phyloP scores from a whole-genome alignment of 345 rosid species.

The Acer yangbiense region DNA sequence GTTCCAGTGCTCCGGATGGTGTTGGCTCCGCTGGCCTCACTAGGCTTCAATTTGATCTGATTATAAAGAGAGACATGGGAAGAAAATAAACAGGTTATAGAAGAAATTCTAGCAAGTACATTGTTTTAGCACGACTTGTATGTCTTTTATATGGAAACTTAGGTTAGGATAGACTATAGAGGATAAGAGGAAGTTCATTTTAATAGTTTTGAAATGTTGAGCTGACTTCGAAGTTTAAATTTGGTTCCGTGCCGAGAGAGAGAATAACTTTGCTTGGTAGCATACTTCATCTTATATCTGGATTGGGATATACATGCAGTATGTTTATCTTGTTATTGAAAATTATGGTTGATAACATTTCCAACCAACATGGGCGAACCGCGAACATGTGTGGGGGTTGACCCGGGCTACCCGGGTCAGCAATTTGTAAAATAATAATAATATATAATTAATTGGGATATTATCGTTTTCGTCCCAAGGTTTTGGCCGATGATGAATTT shows the following conservation, averaged over 20 bases:
- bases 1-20: slow-evolving; percentile 36
- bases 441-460: too few relatives aligned
- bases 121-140: neutral
- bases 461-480: too few relatives aligned
- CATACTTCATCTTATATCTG: neutral
- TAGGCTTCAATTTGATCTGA: slow-evolving; percentile 35
- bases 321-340: too few relatives aligned
- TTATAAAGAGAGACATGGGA: slow-evolving; percentile 41
- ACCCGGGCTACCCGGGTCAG: too few relatives aligned
- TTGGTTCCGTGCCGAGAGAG: slow-evolving; percentile 6
- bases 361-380: too few relatives aligned
- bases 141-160: slow-evolving; percentile 4
- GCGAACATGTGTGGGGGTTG: too few relatives aligned
- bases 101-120: neutral
- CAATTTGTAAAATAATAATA: too few relatives aligned
- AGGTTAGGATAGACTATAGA: too few relatives aligned
- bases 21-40: slow-evolving; percentile 42
- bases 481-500: too few relatives aligned
- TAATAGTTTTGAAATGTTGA: neutral
- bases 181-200: too few relatives aligned
- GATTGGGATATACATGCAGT: slow-evolving; percentile 6
- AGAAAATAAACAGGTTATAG: neutral
- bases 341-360: too few relatives aligned
- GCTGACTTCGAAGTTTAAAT: slow-evolving; percentile 11
- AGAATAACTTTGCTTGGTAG: slow-evolving; percentile 5